These are phyloP conservation scores for Plasmodium knowlesi DNA, from an alignment of 169 alveolate species.

Conservation along the genomic window DNA sequence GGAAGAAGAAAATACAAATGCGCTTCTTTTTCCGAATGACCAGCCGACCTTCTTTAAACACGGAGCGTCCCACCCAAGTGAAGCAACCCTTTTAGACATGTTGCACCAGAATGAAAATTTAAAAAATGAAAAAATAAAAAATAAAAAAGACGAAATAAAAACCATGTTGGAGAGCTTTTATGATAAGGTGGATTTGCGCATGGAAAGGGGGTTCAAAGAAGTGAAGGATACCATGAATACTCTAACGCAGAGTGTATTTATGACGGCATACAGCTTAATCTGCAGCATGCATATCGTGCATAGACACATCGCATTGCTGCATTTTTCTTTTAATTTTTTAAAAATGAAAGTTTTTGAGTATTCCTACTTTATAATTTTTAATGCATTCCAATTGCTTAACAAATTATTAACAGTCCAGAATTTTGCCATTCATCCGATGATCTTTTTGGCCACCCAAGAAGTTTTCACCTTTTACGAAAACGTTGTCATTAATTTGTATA, in stretches of 20 bases:
- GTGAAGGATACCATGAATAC: constrained; percentile 51
- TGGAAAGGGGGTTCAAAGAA: constrained; percentile 43
- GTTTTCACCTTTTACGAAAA: constrained; percentile 55
- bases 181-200: constrained; percentile 44
- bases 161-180: constrained; percentile 53
- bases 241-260: constrained; percentile 40
- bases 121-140: constrained; percentile 38
- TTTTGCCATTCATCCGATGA: constrained; percentile 51
- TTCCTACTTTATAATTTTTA: constrained; percentile 59
- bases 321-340: constrained; percentile 60
- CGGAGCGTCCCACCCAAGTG: not conserved
- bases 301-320: constrained; percentile 39
- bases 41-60: not conserved
- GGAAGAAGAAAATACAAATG: not conserved
- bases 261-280: constrained; percentile 36
- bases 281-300: constrained; percentile 5
- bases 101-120: not conserved
- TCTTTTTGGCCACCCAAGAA: constrained; percentile 36
- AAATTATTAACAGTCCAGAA: constrained; percentile 60
- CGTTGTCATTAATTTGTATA: constrained; percentile 55
- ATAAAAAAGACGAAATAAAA: not conserved
- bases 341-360: constrained; percentile 30
- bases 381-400: constrained; percentile 39
- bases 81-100: constrained; percentile 7
- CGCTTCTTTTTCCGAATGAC: not conserved